Evolutionary conservation across 2,329 filamentous ascomycete genomes (phyloP).

Genomic region (Fusarium irregulare): DNA sequence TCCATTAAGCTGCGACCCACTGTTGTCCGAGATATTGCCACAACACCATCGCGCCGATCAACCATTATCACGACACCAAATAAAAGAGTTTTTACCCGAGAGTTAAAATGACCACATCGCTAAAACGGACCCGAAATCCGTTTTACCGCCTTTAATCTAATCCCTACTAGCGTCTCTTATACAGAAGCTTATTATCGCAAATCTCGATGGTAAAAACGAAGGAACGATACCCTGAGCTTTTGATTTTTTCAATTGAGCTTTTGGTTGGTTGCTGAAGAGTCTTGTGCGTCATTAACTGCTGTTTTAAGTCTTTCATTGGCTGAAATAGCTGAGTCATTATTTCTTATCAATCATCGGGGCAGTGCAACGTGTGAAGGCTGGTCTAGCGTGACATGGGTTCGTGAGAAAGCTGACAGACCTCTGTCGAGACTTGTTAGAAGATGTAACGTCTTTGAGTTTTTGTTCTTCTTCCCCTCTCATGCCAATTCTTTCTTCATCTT

Average conservation of each 20-base stretch:
- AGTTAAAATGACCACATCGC: not conserved
- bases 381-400: slow-evolving; percentile 10
- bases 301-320: not conserved
- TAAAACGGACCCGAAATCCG: fast-evolving
- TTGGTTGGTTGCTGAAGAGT: not conserved
- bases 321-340: not conserved
- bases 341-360: not conserved
- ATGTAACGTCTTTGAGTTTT: not conserved
- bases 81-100: not conserved
- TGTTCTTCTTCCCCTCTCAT: not conserved
- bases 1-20: not conserved
- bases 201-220: not conserved
- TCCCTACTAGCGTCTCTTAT: not conserved
- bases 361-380: not conserved
- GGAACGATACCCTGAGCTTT: not conserved
- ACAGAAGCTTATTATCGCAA: not conserved
- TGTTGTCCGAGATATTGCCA: not conserved
- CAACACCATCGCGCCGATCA: not conserved
- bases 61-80: fast-evolving
- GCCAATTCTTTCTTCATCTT: no score
- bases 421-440: not conserved
- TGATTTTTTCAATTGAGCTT: not conserved
- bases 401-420: not conserved
- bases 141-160: not conserved
- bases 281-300: slow-evolving; percentile 8